Conservation (phyloP, 2,329 filamentous ascomycete species). For the Aspergillus felis region DNA sequence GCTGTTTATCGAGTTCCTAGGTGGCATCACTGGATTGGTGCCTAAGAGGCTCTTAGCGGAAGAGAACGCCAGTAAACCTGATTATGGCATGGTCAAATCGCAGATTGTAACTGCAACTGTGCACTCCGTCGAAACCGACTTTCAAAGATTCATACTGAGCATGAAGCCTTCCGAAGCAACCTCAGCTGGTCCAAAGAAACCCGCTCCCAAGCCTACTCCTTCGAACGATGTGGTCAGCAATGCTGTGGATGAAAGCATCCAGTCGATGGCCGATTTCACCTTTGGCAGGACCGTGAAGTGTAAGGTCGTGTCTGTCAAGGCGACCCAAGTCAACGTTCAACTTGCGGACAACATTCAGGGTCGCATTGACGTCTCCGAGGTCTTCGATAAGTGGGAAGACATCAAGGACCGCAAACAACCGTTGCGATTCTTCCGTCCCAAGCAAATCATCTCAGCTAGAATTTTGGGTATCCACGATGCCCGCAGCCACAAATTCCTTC, state of each 20-base stretch:
- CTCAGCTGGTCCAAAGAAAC: constrained; percentile 41
- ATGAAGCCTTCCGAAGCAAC: constrained; percentile 51
- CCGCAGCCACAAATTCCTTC: constrained; percentile 83
- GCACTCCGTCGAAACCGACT: constrained; percentile 65
- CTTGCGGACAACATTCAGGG: constrained; percentile 84
- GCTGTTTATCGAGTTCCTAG: constrained; percentile 84
- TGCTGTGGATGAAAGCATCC: constrained; percentile 62
- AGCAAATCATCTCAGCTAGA: constrained; percentile 68
- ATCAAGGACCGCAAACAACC: constrained; percentile 80
- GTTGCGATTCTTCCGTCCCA: constrained; percentile 67
- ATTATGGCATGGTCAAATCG: constrained; percentile 74
- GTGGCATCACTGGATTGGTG: constrained; percentile 70
- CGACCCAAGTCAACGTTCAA: constrained; percentile 87
- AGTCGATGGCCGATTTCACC: constrained; percentile 65
- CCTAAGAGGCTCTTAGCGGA: constrained; percentile 72
- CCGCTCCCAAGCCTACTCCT: constrained; percentile 31
- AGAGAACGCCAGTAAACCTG: constrained; percentile 63
- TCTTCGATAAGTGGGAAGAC: constrained; percentile 84
- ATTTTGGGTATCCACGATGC: constrained; percentile 87
- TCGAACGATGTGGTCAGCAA: constrained; percentile 45
- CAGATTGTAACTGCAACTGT: constrained; percentile 74
- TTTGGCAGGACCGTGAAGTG: constrained; percentile 73
- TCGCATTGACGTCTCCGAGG: constrained; percentile 86
- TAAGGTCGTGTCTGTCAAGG: constrained; percentile 77
- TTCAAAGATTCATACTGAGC: constrained; percentile 65